phyloP scores from a whole-genome alignment of 1,284 basidiomycete genomes.

The Omphalotus olearius region DNA sequence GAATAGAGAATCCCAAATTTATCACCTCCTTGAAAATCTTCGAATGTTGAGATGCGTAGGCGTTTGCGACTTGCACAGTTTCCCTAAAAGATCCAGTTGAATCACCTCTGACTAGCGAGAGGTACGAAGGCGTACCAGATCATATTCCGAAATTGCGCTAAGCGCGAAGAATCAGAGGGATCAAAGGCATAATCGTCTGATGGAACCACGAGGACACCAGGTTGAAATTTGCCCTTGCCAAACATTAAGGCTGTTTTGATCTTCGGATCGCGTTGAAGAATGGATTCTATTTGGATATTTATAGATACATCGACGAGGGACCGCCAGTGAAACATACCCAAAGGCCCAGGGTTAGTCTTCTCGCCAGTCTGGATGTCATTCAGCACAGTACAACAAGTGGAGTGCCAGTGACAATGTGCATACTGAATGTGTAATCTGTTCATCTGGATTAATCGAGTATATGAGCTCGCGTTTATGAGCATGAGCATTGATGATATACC shows the following conservation, averaged over 20 bases:
- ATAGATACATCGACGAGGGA: neutral
- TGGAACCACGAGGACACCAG: neutral
- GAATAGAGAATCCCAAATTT: neutral
- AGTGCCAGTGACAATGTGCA: too few species aligned
- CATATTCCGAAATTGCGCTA: neutral
- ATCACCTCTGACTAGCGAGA: neutral
- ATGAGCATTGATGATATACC: neutral
- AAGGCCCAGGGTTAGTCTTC: constrained; percentile 2
- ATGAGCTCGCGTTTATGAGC: neutral
- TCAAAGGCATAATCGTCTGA: neutral
- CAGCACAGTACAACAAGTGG: too few species aligned
- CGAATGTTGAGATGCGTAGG: constrained; percentile 5
- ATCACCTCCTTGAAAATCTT: constrained; percentile 6
- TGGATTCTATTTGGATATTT: neutral
- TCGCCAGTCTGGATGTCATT: neutral
- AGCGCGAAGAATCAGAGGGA: neutral
- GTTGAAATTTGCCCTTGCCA: neutral
- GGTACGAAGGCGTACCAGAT: neutral
- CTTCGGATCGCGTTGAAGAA: neutral
- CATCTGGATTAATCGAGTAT: neutral
- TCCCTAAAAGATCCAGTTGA: neutral
- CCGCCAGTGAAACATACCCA: neutral
- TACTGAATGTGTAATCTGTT: constrained; percentile 2
- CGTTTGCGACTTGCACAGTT: neutral
- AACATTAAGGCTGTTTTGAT: neutral